Percentiles rank a stretch among this genome's conserved stretches.
phyloP scores from a whole-genome alignment of 1,284 basidiomycete genomes.

The Fomitopsis pinicola region DNA sequence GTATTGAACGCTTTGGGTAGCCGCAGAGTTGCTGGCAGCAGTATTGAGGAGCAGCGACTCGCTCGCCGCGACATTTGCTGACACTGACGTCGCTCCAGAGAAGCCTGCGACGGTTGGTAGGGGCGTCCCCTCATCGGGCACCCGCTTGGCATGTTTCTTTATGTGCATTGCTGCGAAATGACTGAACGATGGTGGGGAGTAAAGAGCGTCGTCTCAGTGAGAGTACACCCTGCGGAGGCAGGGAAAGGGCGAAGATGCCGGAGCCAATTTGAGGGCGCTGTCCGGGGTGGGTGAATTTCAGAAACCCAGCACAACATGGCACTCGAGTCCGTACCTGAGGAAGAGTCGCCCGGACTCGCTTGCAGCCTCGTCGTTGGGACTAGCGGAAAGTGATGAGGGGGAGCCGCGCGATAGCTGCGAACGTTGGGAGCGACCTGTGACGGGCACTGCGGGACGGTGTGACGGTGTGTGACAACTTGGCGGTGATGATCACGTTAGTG shows the following conservation, averaged over 20 bases:
- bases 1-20: not conserved
- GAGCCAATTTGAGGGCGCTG: conserved; percentile 1
- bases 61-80: not conserved
- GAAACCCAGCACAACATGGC: too few species aligned
- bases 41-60: conserved; percentile 16
- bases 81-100: conserved; percentile 3
- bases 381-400: not conserved
- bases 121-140: not conserved
- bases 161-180: conserved; percentile 18
- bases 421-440: not conserved
- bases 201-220: conserved; percentile 27
- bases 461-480: not conserved
- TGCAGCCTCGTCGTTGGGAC: conserved; percentile 1
- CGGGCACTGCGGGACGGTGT: not conserved
- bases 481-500: not conserved
- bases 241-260: conserved; percentile 5
- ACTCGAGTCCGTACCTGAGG: not conserved
- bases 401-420: not conserved
- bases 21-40: conserved; percentile 9
- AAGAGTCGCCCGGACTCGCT: not conserved
- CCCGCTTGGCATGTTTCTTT: conserved; percentile 15
- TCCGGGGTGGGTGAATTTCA: not conserved
- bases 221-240: conserved; percentile 20
- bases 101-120: conserved; percentile 2
- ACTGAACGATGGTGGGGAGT: conserved; percentile 13